Evolutionary conservation across 2,329 filamentous ascomycete genomes (phyloP).

Genomic region (Pestalotiopsis sp.): DNA sequence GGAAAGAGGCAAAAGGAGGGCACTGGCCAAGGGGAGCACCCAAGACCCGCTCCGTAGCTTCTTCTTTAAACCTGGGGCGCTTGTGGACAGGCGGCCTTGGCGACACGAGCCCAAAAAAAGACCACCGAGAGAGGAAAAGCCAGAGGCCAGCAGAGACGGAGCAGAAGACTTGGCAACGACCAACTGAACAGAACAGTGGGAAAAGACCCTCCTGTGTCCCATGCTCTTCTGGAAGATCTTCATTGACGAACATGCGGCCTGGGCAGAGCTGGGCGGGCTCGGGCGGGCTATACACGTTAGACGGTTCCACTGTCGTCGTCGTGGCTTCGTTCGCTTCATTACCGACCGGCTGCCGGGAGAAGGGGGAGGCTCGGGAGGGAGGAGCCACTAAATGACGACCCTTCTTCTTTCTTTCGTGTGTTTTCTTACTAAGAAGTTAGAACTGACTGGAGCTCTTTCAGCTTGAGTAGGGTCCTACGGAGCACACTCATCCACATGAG

Average conservation of each 20-base stretch:
- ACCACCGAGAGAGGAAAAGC: background rate
- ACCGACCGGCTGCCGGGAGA: background rate
- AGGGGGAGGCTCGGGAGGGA: background rate
- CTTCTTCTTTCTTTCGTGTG: background rate
- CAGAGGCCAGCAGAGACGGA: too few relatives aligned
- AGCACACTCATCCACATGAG: too few relatives aligned
- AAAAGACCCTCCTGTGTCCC: background rate
- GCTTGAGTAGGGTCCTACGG: too few relatives aligned
- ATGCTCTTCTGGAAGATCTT: background rate
- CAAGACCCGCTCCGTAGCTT: background rate
- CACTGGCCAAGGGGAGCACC: background rate
- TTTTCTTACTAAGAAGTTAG: background rate
- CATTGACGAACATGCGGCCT: slow-evolving; percentile 3
- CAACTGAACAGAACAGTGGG: background rate
- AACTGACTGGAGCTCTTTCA: background rate
- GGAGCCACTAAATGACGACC: background rate
- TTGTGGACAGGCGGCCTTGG: background rate
- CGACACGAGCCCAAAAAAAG: background rate
- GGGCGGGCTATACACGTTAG: slow-evolving; percentile 4
- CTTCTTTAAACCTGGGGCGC: background rate
- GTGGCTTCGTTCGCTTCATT: background rate
- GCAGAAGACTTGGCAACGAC: too few relatives aligned
- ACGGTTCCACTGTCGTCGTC: slow-evolving; percentile 7
- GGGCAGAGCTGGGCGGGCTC: background rate
- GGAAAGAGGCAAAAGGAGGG: background rate